phyloP scores from a whole-genome alignment of 1,284 basidiomycete genomes.

The Amylostereum areolatum region DNA sequence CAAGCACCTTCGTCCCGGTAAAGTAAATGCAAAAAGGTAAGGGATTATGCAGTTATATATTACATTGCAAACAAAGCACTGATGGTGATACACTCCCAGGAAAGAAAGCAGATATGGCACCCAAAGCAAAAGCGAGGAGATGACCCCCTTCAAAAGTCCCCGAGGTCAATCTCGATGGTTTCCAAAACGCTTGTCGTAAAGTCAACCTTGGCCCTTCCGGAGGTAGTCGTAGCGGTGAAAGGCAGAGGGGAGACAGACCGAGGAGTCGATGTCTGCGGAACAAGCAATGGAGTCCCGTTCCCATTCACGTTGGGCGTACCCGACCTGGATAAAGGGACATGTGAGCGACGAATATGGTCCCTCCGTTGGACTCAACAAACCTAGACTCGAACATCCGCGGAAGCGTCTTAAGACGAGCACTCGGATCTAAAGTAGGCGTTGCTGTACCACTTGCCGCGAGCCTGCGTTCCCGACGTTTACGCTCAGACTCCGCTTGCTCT shows the following conservation, averaged over 20 bases:
- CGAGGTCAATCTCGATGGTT: slow-evolving; percentile 68
- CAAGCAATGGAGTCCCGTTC: slow-evolving; percentile 22
- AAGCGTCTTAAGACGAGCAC: slow-evolving; percentile 54
- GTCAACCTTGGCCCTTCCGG: slow-evolving; percentile 29
- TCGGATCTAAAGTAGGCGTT: slow-evolving; percentile 49
- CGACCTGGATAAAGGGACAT: slow-evolving; percentile 47
- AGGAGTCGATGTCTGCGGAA: slow-evolving; percentile 18
- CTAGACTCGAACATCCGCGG: slow-evolving; percentile 29
- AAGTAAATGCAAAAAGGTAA: too few species aligned
- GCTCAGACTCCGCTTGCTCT: slow-evolving; percentile 62
- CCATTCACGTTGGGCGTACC: slow-evolving; percentile 35
- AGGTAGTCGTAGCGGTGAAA: slow-evolving; percentile 11
- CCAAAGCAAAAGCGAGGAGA: too few species aligned
- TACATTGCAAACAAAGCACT: too few species aligned
- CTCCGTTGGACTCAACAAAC: slow-evolving; percentile 23
- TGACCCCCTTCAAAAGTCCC: slow-evolving; percentile 54
- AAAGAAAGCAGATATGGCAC: too few species aligned
- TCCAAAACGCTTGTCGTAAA: slow-evolving; percentile 57
- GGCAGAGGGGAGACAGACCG: slow-evolving; percentile 39
- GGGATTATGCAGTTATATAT: too few species aligned
- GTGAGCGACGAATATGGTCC: slow-evolving; percentile 20
- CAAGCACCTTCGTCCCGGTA: too few species aligned
- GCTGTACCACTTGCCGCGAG: slow-evolving; percentile 39
- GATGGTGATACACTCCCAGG: too few species aligned
- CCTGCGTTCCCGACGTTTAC: slow-evolving; percentile 61